These are phyloP conservation scores for Hypoxylon cercidicola DNA, from an alignment of 495 filamentous ascomycete genomes.

Conservation along the genomic window DNA sequence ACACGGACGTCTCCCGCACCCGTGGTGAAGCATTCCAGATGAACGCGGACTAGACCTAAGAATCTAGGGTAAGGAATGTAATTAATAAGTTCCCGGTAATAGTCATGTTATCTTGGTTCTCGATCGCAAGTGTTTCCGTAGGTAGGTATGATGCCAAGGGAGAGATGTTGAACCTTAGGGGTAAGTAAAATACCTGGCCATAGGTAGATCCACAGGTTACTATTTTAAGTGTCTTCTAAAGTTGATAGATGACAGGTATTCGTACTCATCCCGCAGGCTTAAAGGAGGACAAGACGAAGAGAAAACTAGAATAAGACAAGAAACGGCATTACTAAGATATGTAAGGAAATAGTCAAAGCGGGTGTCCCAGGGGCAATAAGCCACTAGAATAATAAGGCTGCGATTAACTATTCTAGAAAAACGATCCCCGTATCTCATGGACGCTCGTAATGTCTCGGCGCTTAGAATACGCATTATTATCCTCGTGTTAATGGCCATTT, in stretches of 20 bases:
- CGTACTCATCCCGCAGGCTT: neutral
- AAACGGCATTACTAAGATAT: too few relatives aligned
- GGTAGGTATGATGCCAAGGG: too few relatives aligned
- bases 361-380: neutral
- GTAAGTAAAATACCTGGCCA: too few relatives aligned
- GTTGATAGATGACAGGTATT: neutral
- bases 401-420: slow-evolving; percentile 36
- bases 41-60: too few relatives aligned
- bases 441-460: slow-evolving; percentile 16
- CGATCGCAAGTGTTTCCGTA: too few relatives aligned
- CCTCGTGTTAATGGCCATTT: slow-evolving; percentile 39
- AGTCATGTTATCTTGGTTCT: too few relatives aligned
- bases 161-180: too few relatives aligned
- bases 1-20: too few relatives aligned
- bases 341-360: slow-evolving; percentile 22
- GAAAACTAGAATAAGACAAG: slow-evolving; percentile 3
- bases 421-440: slow-evolving; percentile 16
- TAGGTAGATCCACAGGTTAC: too few relatives aligned
- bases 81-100: too few relatives aligned
- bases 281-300: neutral
- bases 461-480: slow-evolving; percentile 20
- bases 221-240: neutral
- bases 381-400: neutral
- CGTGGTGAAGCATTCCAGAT: too few relatives aligned
- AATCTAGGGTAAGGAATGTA: too few relatives aligned